These are phyloP conservation scores for Oropetium thomaeum DNA, from an alignment of 176 grass and related monocot genomes.

Conservation along the genomic window DNA sequence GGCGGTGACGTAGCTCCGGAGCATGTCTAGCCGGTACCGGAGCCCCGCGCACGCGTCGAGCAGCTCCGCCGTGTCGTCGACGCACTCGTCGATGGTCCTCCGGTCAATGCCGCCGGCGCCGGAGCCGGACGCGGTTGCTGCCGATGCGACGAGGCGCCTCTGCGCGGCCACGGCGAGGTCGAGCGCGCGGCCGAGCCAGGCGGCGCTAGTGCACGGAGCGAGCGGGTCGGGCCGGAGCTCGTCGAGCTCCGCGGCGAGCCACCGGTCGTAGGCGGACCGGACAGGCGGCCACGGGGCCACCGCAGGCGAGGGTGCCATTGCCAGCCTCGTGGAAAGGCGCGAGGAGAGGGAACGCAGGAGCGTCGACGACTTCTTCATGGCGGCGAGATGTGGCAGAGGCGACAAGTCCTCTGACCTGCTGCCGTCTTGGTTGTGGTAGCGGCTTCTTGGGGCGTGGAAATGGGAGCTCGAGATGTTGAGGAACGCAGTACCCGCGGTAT, in stretches of 20 bases:
- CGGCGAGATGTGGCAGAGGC: too few species aligned
- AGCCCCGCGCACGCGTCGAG: conserved; percentile 71
- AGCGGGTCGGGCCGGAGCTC: conserved; percentile 49
- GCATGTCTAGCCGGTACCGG: conserved; percentile 34
- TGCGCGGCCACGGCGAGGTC: conserved; percentile 47
- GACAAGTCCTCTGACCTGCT: too few species aligned
- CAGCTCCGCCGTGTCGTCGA: conserved; percentile 62
- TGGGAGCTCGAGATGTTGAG: too few species aligned
- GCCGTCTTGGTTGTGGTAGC: too few species aligned
- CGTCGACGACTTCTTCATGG: conserved; percentile 67
- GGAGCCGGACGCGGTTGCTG: not conserved
- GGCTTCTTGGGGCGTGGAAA: too few species aligned
- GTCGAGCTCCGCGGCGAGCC: conserved; percentile 73
- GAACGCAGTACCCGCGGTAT: too few species aligned
- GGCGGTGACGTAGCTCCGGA: conserved; percentile 43
- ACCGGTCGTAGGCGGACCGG: conserved; percentile 69
- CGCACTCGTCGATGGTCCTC: conserved; percentile 45
- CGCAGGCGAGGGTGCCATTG: conserved; percentile 26
- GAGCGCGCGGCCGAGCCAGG: conserved; percentile 62
- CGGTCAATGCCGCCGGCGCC: conserved; percentile 12
- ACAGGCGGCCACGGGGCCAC: conserved; percentile 77
- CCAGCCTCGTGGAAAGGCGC: too few species aligned
- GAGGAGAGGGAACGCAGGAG: conserved; percentile 57
- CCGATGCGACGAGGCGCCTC: conserved; percentile 24
- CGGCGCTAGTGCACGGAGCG: conserved; percentile 38